Evolutionary conservation across 1,284 basidiomycete genomes (phyloP).

Genomic region (Fomitopsis palustris): DNA sequence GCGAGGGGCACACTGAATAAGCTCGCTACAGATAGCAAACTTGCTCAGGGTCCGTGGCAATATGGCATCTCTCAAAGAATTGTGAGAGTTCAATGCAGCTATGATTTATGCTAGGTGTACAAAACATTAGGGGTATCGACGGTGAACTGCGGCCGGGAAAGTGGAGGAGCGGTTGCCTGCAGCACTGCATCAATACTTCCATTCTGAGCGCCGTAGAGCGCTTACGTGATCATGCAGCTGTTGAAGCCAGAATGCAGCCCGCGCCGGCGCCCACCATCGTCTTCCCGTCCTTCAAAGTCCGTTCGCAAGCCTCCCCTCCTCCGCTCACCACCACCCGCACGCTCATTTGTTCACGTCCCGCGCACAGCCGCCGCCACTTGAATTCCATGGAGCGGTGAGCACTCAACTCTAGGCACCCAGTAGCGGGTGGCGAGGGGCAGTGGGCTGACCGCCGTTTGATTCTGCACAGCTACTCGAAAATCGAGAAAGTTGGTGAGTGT

Average conservation of each 20-base stretch:
- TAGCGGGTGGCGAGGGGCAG: conserved; percentile 14
- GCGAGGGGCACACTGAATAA: no score
- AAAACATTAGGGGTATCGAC: no score
- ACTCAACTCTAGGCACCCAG: neutral
- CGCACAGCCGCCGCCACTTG: neutral
- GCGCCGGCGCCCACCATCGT: conserved; percentile 7
- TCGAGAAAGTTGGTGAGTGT: conserved; percentile 37
- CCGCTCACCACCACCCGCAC: neutral
- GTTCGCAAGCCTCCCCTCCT: neutral
- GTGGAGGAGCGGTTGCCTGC: conserved; percentile 18
- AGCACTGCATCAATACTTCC: conserved; percentile 23
- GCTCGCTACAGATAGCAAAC: no score
- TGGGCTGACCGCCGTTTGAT: conserved; percentile 6
- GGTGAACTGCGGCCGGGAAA: neutral
- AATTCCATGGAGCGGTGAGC: conserved; percentile 47
- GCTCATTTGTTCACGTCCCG: neutral
- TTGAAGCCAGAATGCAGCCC: neutral
- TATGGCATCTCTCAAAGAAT: no score
- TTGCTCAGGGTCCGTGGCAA: no score
- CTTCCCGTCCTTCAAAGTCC: neutral
- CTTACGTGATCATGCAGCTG: conserved; percentile 20
- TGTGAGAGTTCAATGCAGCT: no score
- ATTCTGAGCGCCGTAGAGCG: conserved; percentile 11
- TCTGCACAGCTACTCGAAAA: conserved; percentile 32
- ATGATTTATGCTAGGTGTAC: no score